These are phyloP conservation scores for Rhizopogon salebrosus DNA, from an alignment of 768 basidiomycete genomes.

Conservation along the genomic window DNA sequence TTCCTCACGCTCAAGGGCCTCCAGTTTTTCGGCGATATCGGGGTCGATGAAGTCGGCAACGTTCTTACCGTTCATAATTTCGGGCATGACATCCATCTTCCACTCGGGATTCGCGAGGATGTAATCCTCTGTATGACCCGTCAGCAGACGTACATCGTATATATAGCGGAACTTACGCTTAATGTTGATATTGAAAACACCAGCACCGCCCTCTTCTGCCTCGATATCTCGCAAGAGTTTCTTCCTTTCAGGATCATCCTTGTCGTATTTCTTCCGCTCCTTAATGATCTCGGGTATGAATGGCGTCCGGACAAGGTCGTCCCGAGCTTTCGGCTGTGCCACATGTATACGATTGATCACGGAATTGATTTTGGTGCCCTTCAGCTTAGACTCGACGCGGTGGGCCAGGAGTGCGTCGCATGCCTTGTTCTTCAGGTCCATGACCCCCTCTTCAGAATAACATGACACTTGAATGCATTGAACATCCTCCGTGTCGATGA, in stretches of 20 bases:
- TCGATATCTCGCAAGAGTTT: slow-evolving; percentile 79
- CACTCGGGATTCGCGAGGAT: slow-evolving; percentile 84
- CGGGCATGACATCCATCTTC: slow-evolving; percentile 97
- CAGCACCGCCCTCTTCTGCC: slow-evolving; percentile 81
- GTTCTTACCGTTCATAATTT: slow-evolving; percentile 98
- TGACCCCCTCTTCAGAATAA: slow-evolving; percentile 95
- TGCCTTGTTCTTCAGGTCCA: slow-evolving; percentile 91
- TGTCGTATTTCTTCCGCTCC: slow-evolving; percentile 78
- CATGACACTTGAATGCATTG: slow-evolving; percentile 84
- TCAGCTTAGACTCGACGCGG: slow-evolving; percentile 90
- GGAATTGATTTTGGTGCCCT: slow-evolving; percentile 87
- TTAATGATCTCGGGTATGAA: slow-evolving; percentile 87
- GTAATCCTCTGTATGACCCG: slow-evolving; percentile 70
- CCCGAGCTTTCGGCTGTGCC: slow-evolving; percentile 83
- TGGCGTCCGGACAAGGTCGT: slow-evolving; percentile 82
- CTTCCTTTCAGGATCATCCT: slow-evolving; percentile 73
- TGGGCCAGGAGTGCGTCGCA: slow-evolving; percentile 95
- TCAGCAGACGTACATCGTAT: not conserved
- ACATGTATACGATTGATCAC: slow-evolving; percentile 96
- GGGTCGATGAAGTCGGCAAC: slow-evolving; percentile 98
- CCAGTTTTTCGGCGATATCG: slow-evolving; percentile 94
- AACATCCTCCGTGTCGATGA: slow-evolving; percentile 70
- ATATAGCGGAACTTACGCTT: slow-evolving; percentile 51
- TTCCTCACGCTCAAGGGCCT: slow-evolving; percentile 95
- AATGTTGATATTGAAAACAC: slow-evolving; percentile 86